Percentiles rank a stretch among this genome's conserved stretches.
phyloP scores from a whole-genome alignment of 805 yeast genomes.

The Starmera quercuum region DNA sequence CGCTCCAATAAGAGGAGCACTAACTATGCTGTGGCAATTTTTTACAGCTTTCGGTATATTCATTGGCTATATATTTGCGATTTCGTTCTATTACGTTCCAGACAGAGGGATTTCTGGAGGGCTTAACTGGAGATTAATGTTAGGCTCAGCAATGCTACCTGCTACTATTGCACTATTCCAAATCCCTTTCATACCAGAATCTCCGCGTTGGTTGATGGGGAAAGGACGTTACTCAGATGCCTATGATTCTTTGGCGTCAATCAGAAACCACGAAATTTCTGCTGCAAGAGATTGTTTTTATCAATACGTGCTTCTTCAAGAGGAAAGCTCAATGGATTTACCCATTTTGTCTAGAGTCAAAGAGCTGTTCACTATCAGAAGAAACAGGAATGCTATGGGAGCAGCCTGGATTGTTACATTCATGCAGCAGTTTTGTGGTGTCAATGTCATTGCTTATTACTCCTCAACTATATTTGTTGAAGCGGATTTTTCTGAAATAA shows the following conservation, averaged over 20 bases:
- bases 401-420: constrained; percentile 82
- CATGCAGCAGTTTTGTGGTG: constrained; percentile 89
- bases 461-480: constrained; percentile 68
- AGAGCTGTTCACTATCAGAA: constrained; percentile 61
- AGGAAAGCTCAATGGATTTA: constrained; percentile 45
- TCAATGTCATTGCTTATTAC: constrained; percentile 82
- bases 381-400: constrained; percentile 77
- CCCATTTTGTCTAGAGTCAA: constrained; percentile 39
- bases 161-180: constrained; percentile 53
- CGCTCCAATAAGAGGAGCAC: constrained; percentile 52
- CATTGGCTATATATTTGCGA: constrained; percentile 59
- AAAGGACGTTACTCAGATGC: constrained; percentile 56
- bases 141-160: constrained; percentile 62
- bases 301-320: constrained; percentile 55
- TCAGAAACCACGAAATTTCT: constrained; percentile 44
- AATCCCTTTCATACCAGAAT: constrained; percentile 64
- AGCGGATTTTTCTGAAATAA: constrained; percentile 54
- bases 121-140: constrained; percentile 67
- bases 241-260: constrained; percentile 37
- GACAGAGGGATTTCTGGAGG: constrained; percentile 28
- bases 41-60: constrained; percentile 71
- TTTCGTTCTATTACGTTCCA: constrained; percentile 53
- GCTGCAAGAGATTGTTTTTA: constrained; percentile 71
- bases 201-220: constrained; percentile 76
- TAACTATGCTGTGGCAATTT: constrained; percentile 71